These are phyloP conservation scores for Rubroboletus pulcherrimus DNA, from an alignment of 768 basidiomycete species.

Conservation along the genomic window DNA sequence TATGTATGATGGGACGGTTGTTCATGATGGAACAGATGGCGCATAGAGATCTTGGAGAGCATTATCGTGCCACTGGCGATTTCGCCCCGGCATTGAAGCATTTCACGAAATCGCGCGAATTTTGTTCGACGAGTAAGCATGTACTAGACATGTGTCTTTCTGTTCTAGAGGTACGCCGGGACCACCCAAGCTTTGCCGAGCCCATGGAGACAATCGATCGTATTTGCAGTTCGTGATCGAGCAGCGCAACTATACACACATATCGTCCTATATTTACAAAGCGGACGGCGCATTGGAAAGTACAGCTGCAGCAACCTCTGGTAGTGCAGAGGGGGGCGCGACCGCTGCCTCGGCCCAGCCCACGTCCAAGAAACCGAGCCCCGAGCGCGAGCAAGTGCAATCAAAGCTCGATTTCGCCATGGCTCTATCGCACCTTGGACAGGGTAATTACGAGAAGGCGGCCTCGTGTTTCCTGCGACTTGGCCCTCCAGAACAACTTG, in stretches of 20 bases:
- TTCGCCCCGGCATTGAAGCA: conserved; percentile 69
- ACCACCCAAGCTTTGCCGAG: neutral
- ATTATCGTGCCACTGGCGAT: conserved; percentile 72
- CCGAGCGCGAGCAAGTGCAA: conserved; percentile 61
- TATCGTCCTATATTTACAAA: conserved; percentile 92
- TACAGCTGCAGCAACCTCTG: conserved; percentile 34
- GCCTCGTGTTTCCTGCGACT: conserved; percentile 69
- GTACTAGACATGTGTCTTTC: conserved; percentile 92
- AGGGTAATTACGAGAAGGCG: conserved; percentile 75
- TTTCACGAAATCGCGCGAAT: conserved; percentile 90
- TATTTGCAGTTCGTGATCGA: conserved; percentile 69
- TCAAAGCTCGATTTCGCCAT: conserved; percentile 80
- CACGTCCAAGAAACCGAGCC: conserved; percentile 44
- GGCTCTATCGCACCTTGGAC: conserved; percentile 71
- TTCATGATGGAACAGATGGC: conserved; percentile 59
- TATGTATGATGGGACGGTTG: neutral
- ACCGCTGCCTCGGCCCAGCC: conserved; percentile 9
- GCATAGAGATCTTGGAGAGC: conserved; percentile 82
- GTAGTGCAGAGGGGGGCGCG: conserved; percentile 22
- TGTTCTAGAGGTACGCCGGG: conserved; percentile 62
- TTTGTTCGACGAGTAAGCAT: conserved; percentile 85
- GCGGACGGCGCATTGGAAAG: conserved; percentile 89
- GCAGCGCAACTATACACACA: conserved; percentile 80
- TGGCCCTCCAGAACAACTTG: conserved; percentile 61
- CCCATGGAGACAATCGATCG: neutral